These are phyloP conservation scores for Nakazawaea populi DNA, from an alignment of 805 yeast genomes.

Conservation along the genomic window DNA sequence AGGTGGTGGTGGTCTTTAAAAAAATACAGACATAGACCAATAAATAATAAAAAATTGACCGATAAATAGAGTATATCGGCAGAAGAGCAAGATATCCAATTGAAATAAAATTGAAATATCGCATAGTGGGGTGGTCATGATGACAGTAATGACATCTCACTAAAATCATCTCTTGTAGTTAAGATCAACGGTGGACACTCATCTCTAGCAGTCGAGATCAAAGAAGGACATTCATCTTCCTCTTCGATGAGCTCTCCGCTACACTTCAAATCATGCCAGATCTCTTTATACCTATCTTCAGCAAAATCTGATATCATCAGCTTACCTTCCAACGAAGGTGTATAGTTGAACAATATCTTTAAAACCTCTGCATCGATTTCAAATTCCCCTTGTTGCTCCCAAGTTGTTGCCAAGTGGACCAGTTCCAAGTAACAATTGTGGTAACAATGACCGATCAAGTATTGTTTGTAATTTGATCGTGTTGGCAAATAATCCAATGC, in stretches of 20 bases:
- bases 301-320: constrained; percentile 35
- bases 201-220: constrained; percentile 14
- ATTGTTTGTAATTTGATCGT: constrained; percentile 48
- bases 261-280: constrained; percentile 32
- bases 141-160: too few relatives aligned
- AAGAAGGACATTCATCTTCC: constrained; percentile 25
- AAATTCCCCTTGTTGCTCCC: constrained; percentile 41
- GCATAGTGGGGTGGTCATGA: too few relatives aligned
- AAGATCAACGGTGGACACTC: neutral
- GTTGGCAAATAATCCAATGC: constrained; percentile 43
- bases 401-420: constrained; percentile 37
- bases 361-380: constrained; percentile 38
- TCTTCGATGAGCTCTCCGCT: constrained; percentile 22
- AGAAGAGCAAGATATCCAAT: too few relatives aligned
- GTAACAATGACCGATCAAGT: constrained; percentile 63
- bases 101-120: too few relatives aligned
- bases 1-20: too few relatives aligned
- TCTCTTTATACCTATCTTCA: constrained; percentile 19
- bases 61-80: too few relatives aligned
- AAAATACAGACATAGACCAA: too few relatives aligned
- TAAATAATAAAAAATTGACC: too few relatives aligned
- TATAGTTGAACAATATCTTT: constrained; percentile 41
- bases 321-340: constrained; percentile 31
- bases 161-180: too few relatives aligned
- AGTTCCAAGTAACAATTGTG: constrained; percentile 58